A percentile compares a stretch with the other conserved stretches of the same genome.
These are phyloP conservation scores for Wickerhamomyces strasburgensis DNA, from an alignment of 805 yeast species.

Conservation along the genomic window DNA sequence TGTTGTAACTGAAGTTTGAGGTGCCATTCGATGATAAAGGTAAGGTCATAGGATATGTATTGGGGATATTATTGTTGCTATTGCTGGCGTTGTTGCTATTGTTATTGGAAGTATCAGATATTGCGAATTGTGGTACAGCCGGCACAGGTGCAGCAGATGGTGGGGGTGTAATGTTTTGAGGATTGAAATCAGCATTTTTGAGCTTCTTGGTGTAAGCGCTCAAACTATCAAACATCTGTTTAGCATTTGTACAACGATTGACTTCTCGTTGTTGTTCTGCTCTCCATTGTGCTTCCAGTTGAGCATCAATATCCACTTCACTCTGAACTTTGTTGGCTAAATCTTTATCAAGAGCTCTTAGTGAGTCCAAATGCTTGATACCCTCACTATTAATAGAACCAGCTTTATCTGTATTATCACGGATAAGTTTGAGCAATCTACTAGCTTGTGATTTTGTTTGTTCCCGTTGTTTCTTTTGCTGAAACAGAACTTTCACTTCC, in stretches of 20 bases:
- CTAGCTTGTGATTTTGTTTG: slow-evolving; percentile 9
- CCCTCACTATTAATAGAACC: slow-evolving; percentile 23
- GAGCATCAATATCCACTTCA: slow-evolving; percentile 30
- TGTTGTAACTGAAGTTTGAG: slow-evolving; percentile 1
- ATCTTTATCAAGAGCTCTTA: slow-evolving; percentile 15
- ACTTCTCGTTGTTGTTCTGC: slow-evolving; percentile 34
- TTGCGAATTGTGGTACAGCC: slow-evolving; percentile 2
- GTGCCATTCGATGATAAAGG: slow-evolving; percentile 1
- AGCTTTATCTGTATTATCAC: slow-evolving; percentile 17
- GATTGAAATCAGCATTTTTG: slow-evolving; percentile 6
- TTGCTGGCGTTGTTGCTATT: slow-evolving; percentile 2
- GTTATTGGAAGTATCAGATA: no score
- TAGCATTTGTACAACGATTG: slow-evolving; percentile 24
- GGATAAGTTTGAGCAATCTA: slow-evolving; percentile 14
- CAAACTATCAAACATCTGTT: slow-evolving; percentile 16
- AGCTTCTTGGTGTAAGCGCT: slow-evolving; percentile 13
- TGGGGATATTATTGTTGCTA: slow-evolving; percentile 2
- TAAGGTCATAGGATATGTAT: neutral
- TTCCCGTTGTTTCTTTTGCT: slow-evolving; percentile 21
- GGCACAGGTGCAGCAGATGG: neutral
- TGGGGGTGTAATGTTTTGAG: slow-evolving; percentile 9
- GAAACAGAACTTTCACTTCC: slow-evolving; percentile 8
- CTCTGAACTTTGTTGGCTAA: slow-evolving; percentile 17
- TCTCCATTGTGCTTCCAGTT: slow-evolving; percentile 35
- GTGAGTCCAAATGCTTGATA: slow-evolving; percentile 13